These are phyloP conservation scores for Colletotrichum lini DNA, from an alignment of 2,329 filamentous ascomycete species.

Conservation along the genomic window DNA sequence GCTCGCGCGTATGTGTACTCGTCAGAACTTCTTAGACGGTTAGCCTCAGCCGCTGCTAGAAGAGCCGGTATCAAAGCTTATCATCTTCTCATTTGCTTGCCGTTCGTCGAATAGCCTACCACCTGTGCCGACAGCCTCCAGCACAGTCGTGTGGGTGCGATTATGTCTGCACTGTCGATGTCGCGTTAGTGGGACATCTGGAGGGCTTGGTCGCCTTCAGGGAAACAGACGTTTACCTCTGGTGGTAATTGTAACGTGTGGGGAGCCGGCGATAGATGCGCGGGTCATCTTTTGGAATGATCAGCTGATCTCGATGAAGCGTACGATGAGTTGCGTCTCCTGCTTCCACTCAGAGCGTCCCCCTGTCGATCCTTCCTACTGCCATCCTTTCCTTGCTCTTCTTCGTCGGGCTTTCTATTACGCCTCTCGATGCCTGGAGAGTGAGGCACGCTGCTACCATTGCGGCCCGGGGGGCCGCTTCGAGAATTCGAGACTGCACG, in stretches of 20 bases:
- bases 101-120: neutral
- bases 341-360: constrained; percentile 39
- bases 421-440: neutral
- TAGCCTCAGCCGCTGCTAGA: constrained; percentile 48
- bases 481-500: constrained; percentile 36
- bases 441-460: constrained; percentile 4
- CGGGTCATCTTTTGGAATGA: constrained; percentile 4
- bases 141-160: neutral
- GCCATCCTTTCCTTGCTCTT: neutral
- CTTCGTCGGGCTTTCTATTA: neutral
- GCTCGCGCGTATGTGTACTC: constrained; percentile 12
- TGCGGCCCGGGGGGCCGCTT: neutral
- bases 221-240: neutral
- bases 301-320: constrained; percentile 61
- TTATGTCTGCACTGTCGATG: neutral
- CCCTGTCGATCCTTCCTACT: constrained; percentile 4
- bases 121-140: neutral
- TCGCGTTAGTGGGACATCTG: neutral
- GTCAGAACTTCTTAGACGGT: constrained; percentile 47
- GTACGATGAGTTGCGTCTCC: constrained; percentile 67
- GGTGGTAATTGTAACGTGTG: neutral
- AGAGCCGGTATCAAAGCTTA: constrained; percentile 48
- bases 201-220: neutral
- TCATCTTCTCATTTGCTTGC: constrained; percentile 50
- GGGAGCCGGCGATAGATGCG: neutral